Evolutionary conservation across 495 filamentous ascomycete genomes (phyloP).

Genomic region (Chlorociboria aeruginascens): DNA sequence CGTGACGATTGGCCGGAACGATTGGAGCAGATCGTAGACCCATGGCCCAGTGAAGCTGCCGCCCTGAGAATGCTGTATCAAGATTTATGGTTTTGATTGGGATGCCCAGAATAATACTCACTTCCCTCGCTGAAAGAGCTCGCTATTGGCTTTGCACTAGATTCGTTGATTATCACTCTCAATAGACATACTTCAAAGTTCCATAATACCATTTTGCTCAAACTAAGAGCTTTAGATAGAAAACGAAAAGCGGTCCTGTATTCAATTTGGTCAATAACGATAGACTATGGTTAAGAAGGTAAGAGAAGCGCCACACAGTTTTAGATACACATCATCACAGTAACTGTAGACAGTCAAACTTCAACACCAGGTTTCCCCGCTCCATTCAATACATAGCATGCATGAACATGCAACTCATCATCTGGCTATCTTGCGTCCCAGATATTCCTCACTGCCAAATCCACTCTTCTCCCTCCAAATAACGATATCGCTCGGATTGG

Average conservation of each 20-base stretch:
- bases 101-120: not conserved
- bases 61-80: slow-evolving; percentile 2
- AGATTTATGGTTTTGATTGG: slow-evolving; percentile 7
- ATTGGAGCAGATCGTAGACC: not conserved
- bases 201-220: not conserved
- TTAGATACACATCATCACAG: slow-evolving; percentile 1
- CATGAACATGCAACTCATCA: not conserved
- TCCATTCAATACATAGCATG: not conserved
- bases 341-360: not conserved
- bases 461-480: not conserved
- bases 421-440: not conserved
- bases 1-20: slow-evolving; percentile 10
- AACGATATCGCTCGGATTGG: not conserved
- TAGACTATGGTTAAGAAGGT: not conserved
- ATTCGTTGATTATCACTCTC: not conserved
- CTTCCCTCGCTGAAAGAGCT: not conserved
- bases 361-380: not conserved
- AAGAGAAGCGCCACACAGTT: not conserved
- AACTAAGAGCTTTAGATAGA: not conserved
- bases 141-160: not conserved
- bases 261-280: too few species aligned
- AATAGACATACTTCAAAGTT: not conserved
- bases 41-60: not conserved
- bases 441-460: slow-evolving; percentile 1
- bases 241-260: too few species aligned